A percentile compares a stretch with the other conserved stretches of the same genome.
phyloP scores from a whole-genome alignment of 108 stramenopile genomes.

The Conticribra guillardii region DNA sequence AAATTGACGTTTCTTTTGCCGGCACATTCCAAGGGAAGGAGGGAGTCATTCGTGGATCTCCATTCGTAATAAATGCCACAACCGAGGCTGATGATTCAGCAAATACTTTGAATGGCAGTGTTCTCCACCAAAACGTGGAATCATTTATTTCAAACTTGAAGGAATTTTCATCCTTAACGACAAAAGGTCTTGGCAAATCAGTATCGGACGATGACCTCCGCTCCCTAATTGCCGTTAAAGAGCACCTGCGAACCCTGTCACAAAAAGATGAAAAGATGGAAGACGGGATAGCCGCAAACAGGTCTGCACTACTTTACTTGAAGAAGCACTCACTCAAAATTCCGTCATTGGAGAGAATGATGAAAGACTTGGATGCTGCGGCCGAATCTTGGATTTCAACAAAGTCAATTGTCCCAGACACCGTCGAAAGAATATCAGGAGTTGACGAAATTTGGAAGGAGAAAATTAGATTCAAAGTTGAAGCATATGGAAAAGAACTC shows the following conservation, averaged over 20 bases:
- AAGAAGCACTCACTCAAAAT: constrained; percentile 40
- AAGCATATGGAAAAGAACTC: constrained; percentile 57
- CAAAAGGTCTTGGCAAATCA: constrained; percentile 56
- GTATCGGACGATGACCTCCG: constrained; percentile 50
- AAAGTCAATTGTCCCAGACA: constrained; percentile 51
- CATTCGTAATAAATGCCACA: constrained; percentile 35
- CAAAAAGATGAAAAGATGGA: constrained; percentile 25
- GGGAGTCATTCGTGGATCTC: constrained; percentile 75
- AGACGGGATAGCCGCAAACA: constrained; percentile 37
- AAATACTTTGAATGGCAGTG: constrained; percentile 56
- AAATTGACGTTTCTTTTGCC: constrained; percentile 63
- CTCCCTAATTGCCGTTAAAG: constrained; percentile 56
- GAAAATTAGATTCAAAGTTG: constrained; percentile 65
- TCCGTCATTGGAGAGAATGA: constrained; percentile 41
- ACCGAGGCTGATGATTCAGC: constrained; percentile 16
- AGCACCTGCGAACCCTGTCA: constrained; percentile 48
- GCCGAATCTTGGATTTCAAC: constrained; percentile 51
- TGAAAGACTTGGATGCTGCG: constrained; percentile 56
- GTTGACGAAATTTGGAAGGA: constrained; percentile 61
- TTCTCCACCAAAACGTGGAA: constrained; percentile 39
- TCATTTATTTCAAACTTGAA: constrained; percentile 51
- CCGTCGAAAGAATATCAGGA: constrained; percentile 54
- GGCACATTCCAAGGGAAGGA: constrained; percentile 73
- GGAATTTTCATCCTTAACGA: constrained; percentile 50
- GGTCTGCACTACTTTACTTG: constrained; percentile 51